phyloP scores from a whole-genome alignment of 2,329 filamentous ascomycete species.

The Mycocentrospora acerina region DNA sequence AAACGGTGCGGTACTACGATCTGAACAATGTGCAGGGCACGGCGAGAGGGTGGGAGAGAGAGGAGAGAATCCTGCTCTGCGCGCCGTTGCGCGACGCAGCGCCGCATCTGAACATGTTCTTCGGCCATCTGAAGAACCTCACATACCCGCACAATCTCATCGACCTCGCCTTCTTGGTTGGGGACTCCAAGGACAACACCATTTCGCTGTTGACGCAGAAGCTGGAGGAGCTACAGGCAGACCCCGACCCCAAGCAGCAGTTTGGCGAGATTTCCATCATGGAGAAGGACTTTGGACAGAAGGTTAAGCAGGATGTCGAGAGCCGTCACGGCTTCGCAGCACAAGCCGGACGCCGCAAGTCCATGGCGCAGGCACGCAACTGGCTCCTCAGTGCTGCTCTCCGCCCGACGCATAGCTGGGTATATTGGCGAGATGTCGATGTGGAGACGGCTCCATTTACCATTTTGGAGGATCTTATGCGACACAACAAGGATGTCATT shows the following conservation, averaged over 20 bases:
- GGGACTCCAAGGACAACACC: slow-evolving; percentile 93
- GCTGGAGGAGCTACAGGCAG: slow-evolving; percentile 76
- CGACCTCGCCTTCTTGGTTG: slow-evolving; percentile 93
- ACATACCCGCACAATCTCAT: slow-evolving; percentile 97
- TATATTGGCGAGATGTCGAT: slow-evolving; percentile 98
- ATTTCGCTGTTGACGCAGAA: slow-evolving; percentile 72
- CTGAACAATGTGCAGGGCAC: slow-evolving; percentile 88
- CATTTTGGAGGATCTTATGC: slow-evolving; percentile 96
- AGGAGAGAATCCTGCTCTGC: slow-evolving; percentile 92
- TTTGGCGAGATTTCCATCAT: slow-evolving; percentile 98
- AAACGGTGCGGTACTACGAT: slow-evolving; percentile 97
- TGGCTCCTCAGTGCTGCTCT: slow-evolving; percentile 94
- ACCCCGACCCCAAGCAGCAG: slow-evolving; percentile 75
- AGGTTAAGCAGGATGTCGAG: slow-evolving; percentile 96
- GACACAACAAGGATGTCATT: slow-evolving; percentile 98
- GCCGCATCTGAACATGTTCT: slow-evolving; percentile 94
- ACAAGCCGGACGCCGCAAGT: slow-evolving; percentile 87
- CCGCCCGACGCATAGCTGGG: slow-evolving; percentile 95
- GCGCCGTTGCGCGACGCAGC: slow-evolving; percentile 92
- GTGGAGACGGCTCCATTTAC: slow-evolving; percentile 97
- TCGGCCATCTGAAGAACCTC: slow-evolving; percentile 92
- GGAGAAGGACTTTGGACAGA: slow-evolving; percentile 98
- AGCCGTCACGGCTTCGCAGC: slow-evolving; percentile 96
- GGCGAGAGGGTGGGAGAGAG: slow-evolving; percentile 90
- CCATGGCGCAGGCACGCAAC: slow-evolving; percentile 97